These are phyloP conservation scores for Ceratocystis huliohia DNA, from an alignment of 2,329 filamentous ascomycete genomes.

Conservation along the genomic window DNA sequence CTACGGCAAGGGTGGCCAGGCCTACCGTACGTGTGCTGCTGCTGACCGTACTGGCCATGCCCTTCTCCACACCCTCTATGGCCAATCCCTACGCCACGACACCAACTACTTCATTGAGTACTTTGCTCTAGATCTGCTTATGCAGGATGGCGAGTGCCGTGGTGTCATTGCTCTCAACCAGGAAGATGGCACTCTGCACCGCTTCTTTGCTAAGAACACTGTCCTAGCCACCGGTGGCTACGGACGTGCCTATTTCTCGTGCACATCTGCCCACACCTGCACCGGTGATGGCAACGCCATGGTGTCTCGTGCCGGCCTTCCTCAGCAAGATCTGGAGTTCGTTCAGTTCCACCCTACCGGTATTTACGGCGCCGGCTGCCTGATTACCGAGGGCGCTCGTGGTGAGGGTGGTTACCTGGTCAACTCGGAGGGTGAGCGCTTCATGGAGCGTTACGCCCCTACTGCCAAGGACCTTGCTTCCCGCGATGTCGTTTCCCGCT, in stretches of 20 bases:
- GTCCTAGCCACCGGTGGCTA: constrained; percentile 95
- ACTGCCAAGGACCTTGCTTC: constrained; percentile 96
- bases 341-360: constrained; percentile 98
- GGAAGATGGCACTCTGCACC: constrained; percentile 93
- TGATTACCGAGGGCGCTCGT: constrained; percentile 96
- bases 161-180: constrained; percentile 97
- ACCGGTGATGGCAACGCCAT: constrained; percentile 99
- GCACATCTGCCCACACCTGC: constrained; percentile 95
- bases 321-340: constrained; percentile 98
- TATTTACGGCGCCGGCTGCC: constrained; percentile 94
- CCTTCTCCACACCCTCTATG: constrained; percentile 95
- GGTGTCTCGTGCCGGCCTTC: constrained; percentile 92
- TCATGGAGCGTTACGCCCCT: constrained; percentile 97
- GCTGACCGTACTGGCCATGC: constrained; percentile 96
- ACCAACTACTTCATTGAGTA: constrained; percentile 99
- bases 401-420: constrained; percentile 96
- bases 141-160: constrained; percentile 93
- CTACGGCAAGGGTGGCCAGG: constrained; percentile 92
- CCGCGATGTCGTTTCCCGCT: constrained; percentile 91
- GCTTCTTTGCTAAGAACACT: constrained; percentile 93
- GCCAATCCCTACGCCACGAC: constrained; percentile 91
- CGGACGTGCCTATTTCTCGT: constrained; percentile 95
- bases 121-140: constrained; percentile 92
- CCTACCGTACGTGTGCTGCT: constrained; percentile 91
- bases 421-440: constrained; percentile 95